Percentiles rank a stretch among this genome's conserved stretches.
These are phyloP conservation scores for Claviceps monticola DNA, from an alignment of 2,329 filamentous ascomycete species.

Conservation along the genomic window DNA sequence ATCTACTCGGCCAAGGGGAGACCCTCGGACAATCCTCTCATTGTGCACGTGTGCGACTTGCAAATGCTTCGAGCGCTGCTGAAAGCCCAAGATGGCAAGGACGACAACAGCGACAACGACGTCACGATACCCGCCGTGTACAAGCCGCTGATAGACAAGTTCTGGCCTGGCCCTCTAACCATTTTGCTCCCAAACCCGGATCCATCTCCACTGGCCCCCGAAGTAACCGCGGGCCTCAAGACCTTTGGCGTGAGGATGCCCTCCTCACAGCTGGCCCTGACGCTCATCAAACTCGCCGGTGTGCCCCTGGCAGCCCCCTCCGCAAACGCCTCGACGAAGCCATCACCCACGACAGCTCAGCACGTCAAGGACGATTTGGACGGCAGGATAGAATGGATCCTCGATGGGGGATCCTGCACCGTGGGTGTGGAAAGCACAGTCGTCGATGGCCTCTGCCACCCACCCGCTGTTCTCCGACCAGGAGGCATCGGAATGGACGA, in stretches of 20 bases:
- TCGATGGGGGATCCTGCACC: conserved; percentile 75
- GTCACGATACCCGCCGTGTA: conserved; percentile 60
- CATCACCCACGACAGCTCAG: conserved; percentile 78
- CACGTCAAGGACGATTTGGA: conserved; percentile 79
- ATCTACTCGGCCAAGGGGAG: conserved; percentile 86
- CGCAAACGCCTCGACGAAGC: conserved; percentile 86
- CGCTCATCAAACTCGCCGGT: conserved; percentile 68
- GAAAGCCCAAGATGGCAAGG: not conserved
- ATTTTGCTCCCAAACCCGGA: conserved; percentile 69
- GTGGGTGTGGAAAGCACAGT: conserved; percentile 96
- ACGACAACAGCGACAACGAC: conserved; percentile 10
- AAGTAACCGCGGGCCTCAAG: conserved; percentile 73
- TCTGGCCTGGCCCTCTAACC: conserved; percentile 92
- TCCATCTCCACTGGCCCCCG: conserved; percentile 62
- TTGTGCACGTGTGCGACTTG: conserved; percentile 78
- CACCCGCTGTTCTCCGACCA: conserved; percentile 71
- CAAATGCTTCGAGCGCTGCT: conserved; percentile 58
- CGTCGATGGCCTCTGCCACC: conserved; percentile 72
- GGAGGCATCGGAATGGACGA: conserved; percentile 79
- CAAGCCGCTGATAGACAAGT: conserved; percentile 58
- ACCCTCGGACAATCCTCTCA: conserved; percentile 88
- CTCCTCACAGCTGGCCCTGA: conserved; percentile 66
- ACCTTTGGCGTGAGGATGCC: conserved; percentile 92
- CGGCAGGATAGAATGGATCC: conserved; percentile 69
- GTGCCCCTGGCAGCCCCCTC: conserved; percentile 81